These are phyloP conservation scores for Pythium utonaiense DNA, from an alignment of 352 stramenopile species.

Conservation along the genomic window DNA sequence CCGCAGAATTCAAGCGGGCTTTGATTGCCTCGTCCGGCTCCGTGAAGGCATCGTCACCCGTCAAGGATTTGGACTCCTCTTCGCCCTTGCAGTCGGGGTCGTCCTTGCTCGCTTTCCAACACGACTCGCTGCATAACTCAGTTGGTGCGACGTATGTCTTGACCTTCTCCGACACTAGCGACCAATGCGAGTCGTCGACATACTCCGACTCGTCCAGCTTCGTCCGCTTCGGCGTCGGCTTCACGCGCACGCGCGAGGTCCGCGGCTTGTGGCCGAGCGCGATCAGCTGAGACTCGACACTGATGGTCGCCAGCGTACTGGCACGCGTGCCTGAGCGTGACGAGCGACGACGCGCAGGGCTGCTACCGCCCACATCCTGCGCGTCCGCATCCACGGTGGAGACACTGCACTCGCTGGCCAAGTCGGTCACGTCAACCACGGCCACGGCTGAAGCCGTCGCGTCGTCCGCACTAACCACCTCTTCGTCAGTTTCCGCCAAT, in stretches of 20 bases:
- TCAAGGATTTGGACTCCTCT: not conserved
- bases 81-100: not conserved
- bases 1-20: slow-evolving; percentile 28
- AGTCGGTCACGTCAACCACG: slow-evolving; percentile 13
- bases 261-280: slow-evolving; percentile 12
- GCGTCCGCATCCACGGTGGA: slow-evolving; percentile 15
- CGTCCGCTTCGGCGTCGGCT: slow-evolving; percentile 1
- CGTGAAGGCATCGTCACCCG: slow-evolving; percentile 14
- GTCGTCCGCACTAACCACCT: not conserved
- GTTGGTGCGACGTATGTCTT: slow-evolving; percentile 32
- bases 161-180: slow-evolving; percentile 38
- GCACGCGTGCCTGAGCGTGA: slow-evolving; percentile 50
- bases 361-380: slow-evolving; percentile 5
- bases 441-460: not conserved
- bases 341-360: slow-evolving; percentile 42
- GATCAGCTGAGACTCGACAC: slow-evolving; percentile 39
- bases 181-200: slow-evolving; percentile 55
- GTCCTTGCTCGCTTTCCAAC: slow-evolving; percentile 6
- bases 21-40: slow-evolving; percentile 26
- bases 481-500: not conserved
- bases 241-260: slow-evolving; percentile 2
- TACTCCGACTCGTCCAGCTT: slow-evolving; percentile 55
- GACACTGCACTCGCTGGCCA: slow-evolving; percentile 15
- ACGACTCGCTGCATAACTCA: slow-evolving; percentile 31
- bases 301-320: slow-evolving; percentile 48